Evolutionary conservation across 768 basidiomycete species (phyloP).

Genomic region (Myochromella boudieri): DNA sequence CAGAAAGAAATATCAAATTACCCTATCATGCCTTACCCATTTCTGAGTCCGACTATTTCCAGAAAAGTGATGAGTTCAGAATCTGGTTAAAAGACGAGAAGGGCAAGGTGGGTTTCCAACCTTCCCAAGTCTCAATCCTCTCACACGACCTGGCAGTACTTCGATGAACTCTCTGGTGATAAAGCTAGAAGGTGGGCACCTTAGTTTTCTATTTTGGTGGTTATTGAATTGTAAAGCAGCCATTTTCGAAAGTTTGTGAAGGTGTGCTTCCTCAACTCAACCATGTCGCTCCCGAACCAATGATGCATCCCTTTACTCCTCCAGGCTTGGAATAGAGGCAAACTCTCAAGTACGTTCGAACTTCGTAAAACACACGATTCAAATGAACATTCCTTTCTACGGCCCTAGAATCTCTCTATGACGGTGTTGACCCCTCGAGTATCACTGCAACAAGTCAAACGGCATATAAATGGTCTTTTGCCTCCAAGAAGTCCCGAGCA

Average conservation of each 20-base stretch:
- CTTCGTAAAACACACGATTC: no score
- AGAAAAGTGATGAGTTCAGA: slow-evolving; percentile 84
- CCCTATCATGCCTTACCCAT: slow-evolving; percentile 63
- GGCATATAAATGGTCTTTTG: slow-evolving; percentile 87
- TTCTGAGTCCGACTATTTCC: slow-evolving; percentile 84
- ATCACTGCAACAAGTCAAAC: slow-evolving; percentile 69
- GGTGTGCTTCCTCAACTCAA: slow-evolving; percentile 34
- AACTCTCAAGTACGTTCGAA: slow-evolving; percentile 61
- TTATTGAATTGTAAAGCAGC: slow-evolving; percentile 42
- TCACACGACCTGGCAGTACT: slow-evolving; percentile 52
- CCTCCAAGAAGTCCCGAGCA: slow-evolving; percentile 58
- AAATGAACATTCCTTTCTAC: not conserved
- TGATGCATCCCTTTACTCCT: slow-evolving; percentile 1
- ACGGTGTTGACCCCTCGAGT: slow-evolving; percentile 55
- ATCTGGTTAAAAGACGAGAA: slow-evolving; percentile 79
- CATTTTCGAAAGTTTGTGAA: slow-evolving; percentile 95
- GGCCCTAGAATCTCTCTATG: slow-evolving; percentile 51
- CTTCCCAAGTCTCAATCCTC: not conserved
- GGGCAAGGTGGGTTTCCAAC: slow-evolving; percentile 39
- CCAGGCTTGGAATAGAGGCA: slow-evolving; percentile 83
- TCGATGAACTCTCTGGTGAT: slow-evolving; percentile 83
- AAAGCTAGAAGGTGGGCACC: slow-evolving; percentile 67
- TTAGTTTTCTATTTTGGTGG: slow-evolving; percentile 15
- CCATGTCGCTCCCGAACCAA: not conserved
- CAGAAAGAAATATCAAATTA: slow-evolving; percentile 41